Percentiles rank a stretch among this genome's conserved stretches.
phyloP scores from a whole-genome alignment of 345 rosid genomes.

The Aquilaria yunnanensis region DNA sequence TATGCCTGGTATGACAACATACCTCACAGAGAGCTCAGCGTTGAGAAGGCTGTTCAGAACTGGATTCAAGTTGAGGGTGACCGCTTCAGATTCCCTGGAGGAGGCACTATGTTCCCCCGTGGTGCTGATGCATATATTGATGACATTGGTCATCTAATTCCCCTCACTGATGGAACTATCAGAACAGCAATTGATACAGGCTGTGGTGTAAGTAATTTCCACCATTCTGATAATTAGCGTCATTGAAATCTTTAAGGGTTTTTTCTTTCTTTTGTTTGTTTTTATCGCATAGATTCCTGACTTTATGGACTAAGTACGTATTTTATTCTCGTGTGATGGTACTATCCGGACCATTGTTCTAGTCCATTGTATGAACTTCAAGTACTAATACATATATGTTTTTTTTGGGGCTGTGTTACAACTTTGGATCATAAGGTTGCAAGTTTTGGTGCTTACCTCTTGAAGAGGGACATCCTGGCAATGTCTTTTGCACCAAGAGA shows the following conservation, averaged over 20 bases:
- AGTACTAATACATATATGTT: constrained; percentile 1
- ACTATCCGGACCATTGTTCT: background rate
- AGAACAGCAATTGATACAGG: constrained; percentile 96
- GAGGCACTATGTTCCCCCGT: constrained; percentile 92
- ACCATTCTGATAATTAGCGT: constrained; percentile 1
- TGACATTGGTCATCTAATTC: constrained; percentile 67
- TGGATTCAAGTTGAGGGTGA: constrained; percentile 96
- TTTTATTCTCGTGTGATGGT: background rate
- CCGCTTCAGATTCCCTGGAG: constrained; percentile 93
- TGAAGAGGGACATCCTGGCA: constrained; percentile 68
- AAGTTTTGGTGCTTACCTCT: constrained; percentile 90
- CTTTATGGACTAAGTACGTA: background rate
- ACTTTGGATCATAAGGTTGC: constrained; percentile 54
- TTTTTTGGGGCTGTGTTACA: constrained; percentile 1
- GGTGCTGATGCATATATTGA: constrained; percentile 97
- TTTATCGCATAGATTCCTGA: background rate
- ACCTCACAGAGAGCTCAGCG: constrained; percentile 89
- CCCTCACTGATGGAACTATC: constrained; percentile 65
- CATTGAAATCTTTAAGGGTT: background rate
- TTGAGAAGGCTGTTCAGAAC: constrained; percentile 95
- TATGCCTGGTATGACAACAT: constrained; percentile 94
- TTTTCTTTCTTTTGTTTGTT: background rate
- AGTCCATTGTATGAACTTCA: background rate
- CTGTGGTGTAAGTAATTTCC: constrained; percentile 67
- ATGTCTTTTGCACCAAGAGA: constrained; percentile 98